Evolutionary conservation across 2,329 filamentous ascomycete species (phyloP), one percentile per base, ranked within the genome.

Genomic region (Penicillium palitans): DNA sequence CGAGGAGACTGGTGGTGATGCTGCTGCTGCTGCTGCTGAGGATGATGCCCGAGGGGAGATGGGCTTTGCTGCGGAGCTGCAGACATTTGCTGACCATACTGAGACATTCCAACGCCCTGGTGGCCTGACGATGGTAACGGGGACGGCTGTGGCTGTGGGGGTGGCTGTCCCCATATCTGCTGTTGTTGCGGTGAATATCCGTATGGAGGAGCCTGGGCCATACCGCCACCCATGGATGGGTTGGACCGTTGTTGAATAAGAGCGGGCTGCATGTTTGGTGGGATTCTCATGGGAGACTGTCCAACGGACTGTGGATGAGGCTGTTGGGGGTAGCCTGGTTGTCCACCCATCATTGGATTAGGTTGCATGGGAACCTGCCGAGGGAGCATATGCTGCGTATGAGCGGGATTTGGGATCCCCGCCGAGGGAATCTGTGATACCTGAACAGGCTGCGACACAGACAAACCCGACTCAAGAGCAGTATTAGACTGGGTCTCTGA

Each of bases 211-310:
- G 70, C 69, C 80, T 86, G 66, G 73, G 79, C 72, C 35, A 71
- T 60, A 50, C 78, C 79, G 7, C 82, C 76, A 45, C 85, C 79
- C 72, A 84, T 77, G 51, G 83, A 76, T 52, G 84, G 77, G 59
- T 83, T 84, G 44, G 88, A 87, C 66, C 87, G 83, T 64, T 84
- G 83, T 67, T 87, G 87, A 74, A 90, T 84, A 70, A 89, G 84
- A 59, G 85, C 81, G 49, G 83, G 78, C 35, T 80, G 76, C 73
- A 85, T 77, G 70, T 80, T 77, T 39, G 87, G 85, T 62, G 85
- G 84, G 78, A 89, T 87, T 70, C 90, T 86, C 74, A 91, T 86
- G 25, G 87, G 87, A 25, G 90, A 88, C 71, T 91, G 89, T 31
- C 84, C 84, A 71, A 92, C 86, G 40, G 87, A 82, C 69, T 90